Percentiles rank a stretch among this genome's conserved stretches.
These are phyloP conservation scores for Pseudogymnoascus sp. DNA, from an alignment of 2,329 filamentous ascomycete species.

Conservation along the genomic window DNA sequence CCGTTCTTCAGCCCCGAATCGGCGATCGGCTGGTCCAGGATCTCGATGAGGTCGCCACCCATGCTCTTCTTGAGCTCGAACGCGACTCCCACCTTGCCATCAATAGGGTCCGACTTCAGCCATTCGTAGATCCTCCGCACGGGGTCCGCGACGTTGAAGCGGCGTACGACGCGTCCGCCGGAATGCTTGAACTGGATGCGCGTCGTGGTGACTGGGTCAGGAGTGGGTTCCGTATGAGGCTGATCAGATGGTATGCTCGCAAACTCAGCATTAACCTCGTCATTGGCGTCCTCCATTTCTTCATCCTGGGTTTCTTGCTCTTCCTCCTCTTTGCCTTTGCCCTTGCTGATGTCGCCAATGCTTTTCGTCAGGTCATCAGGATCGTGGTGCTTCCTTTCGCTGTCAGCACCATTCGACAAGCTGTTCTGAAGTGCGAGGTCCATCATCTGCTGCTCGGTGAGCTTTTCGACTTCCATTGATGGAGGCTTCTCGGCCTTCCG, in stretches of 20 bases:
- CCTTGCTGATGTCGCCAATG: conserved; percentile 43
- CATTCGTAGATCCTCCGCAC: conserved; percentile 89
- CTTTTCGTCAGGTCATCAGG: conserved; percentile 82
- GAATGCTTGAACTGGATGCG: conserved; percentile 90
- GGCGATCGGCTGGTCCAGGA: conserved; percentile 65
- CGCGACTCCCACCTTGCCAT: conserved; percentile 66
- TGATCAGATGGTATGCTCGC: conserved; percentile 61
- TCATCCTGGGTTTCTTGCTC: conserved; percentile 33
- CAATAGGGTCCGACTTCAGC: conserved; percentile 82
- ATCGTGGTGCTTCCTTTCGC: conserved; percentile 57
- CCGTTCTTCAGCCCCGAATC: conserved; percentile 84
- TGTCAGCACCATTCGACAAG: conserved; percentile 44
- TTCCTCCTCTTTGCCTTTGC: conserved; percentile 43
- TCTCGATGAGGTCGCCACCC: conserved; percentile 70
- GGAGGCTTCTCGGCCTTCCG: conserved; percentile 64
- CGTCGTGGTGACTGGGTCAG: conserved; percentile 65
- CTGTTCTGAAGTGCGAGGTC: conserved; percentile 90
- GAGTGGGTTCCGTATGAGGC: conserved; percentile 71
- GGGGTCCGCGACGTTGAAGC: conserved; percentile 70
- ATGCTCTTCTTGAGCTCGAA: conserved; percentile 80
- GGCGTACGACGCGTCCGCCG: conserved; percentile 74
- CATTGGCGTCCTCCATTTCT: conserved; percentile 23
- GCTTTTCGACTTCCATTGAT: conserved; percentile 69
- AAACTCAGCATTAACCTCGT: conserved; percentile 44
- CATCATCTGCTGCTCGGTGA: conserved; percentile 97